A percentile compares a stretch with the other conserved stretches of the same genome.
These are phyloP conservation scores for Cutaneotrichosporon mucoides DNA, from an alignment of 1,284 basidiomycete genomes.

Conservation along the genomic window DNA sequence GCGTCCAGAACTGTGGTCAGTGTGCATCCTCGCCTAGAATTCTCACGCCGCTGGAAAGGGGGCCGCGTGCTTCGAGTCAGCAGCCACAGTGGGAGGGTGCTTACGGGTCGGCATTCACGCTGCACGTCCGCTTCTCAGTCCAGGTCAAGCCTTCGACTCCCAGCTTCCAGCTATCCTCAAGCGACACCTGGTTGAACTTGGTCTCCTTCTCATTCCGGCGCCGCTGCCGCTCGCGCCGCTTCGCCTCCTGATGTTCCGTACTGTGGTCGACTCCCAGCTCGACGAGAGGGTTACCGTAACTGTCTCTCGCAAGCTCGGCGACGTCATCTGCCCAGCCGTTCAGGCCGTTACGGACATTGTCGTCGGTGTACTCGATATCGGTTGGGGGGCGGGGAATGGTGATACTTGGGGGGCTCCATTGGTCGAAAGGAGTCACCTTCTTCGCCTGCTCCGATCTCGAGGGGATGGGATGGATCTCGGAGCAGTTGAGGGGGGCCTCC, in stretches of 20 bases:
- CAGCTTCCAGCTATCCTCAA: slow-evolving; percentile 33
- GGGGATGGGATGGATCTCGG: not conserved
- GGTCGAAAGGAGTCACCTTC: slow-evolving; percentile 3
- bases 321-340: slow-evolving; percentile 5
- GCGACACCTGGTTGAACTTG: slow-evolving; percentile 2
- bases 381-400: not conserved
- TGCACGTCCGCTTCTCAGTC: slow-evolving; percentile 26
- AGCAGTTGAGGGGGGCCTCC: too few relatives aligned
- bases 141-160: slow-evolving; percentile 26
- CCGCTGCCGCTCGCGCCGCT: not conserved
- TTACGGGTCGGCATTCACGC: slow-evolving; percentile 23
- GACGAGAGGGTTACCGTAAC: slow-evolving; percentile 6
- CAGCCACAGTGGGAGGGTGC: too few relatives aligned
- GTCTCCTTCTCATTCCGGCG: not conserved
- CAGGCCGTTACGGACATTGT: not conserved
- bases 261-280: not conserved
- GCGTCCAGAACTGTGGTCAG: slow-evolving; percentile 32
- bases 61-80: slow-evolving; percentile 28
- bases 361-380: slow-evolving; percentile 3
- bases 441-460: not conserved
- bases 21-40: not conserved
- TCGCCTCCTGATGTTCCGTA: not conserved
- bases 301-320: slow-evolving; percentile 4
- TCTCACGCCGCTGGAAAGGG: slow-evolving; percentile 35
- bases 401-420: slow-evolving; percentile 6